Conservation (phyloP, 768 basidiomycete genomes). For the Kwoniella europaea region DNA sequence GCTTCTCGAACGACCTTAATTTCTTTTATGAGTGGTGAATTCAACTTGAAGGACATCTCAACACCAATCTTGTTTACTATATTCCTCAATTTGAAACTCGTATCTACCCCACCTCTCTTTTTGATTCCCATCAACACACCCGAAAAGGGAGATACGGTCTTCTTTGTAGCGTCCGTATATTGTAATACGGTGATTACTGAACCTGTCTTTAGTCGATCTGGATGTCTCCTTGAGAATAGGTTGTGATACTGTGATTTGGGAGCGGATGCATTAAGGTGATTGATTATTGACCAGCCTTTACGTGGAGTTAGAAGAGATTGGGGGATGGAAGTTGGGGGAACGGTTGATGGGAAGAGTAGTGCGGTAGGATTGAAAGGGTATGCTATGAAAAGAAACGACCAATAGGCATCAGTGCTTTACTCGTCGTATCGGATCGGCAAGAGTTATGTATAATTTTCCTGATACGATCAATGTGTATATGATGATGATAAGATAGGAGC, state of each 20-base stretch:
- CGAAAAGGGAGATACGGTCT: slow-evolving; percentile 68
- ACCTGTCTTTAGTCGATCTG: slow-evolving; percentile 73
- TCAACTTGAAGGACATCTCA: slow-evolving; percentile 88
- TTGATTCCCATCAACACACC: slow-evolving; percentile 80
- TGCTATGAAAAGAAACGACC: slow-evolving; percentile 6
- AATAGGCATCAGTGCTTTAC: no score
- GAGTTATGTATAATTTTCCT: no score
- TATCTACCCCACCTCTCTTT: slow-evolving; percentile 69
- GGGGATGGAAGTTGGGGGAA: slow-evolving; percentile 20
- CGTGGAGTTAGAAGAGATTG: slow-evolving; percentile 39
- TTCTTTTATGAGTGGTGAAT: slow-evolving; percentile 83
- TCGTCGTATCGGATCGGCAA: no score
- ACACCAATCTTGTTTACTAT: slow-evolving; percentile 88
- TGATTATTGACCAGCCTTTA: slow-evolving; percentile 48
- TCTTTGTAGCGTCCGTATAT: slow-evolving; percentile 73
- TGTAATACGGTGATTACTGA: slow-evolving; percentile 78
- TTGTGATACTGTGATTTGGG: slow-evolving; percentile 72
- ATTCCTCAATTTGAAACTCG: slow-evolving; percentile 86
- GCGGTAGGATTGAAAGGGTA: slow-evolving; percentile 45
- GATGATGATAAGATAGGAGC: no score
- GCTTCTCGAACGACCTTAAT: slow-evolving; percentile 69
- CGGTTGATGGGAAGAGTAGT: slow-evolving; percentile 23
- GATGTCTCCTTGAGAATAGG: slow-evolving; percentile 74
- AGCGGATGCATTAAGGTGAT: slow-evolving; percentile 64
- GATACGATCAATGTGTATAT: no score